Conservation (phyloP, 345 rosid species). For the Leavenworthia alabamica region DNA sequence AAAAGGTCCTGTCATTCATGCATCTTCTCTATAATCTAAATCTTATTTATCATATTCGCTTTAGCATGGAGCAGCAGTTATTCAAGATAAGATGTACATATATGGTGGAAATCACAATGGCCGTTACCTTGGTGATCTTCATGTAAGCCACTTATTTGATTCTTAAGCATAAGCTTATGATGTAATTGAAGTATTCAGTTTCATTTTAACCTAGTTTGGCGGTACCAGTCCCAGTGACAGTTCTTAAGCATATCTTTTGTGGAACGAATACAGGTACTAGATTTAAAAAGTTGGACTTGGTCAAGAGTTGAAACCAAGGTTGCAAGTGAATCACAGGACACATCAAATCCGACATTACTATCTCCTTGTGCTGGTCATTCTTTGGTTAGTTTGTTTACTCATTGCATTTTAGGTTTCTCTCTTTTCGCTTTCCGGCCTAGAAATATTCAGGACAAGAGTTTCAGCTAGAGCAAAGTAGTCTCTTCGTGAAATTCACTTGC, state of each 20-base stretch:
- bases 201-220: not conserved
- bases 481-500: slow-evolving; percentile 19
- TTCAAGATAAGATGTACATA: slow-evolving; percentile 91
- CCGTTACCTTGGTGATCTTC: slow-evolving; percentile 89
- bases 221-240: not conserved
- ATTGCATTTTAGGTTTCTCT: slow-evolving; percentile 7
- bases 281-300: slow-evolving; percentile 96
- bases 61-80: slow-evolving; percentile 90
- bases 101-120: slow-evolving; percentile 98
- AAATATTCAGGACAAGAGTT: slow-evolving; percentile 19
- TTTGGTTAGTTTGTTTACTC: slow-evolving; percentile 54
- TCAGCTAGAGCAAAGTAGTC: slow-evolving; percentile 8
- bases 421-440: slow-evolving; percentile 8
- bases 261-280: slow-evolving; percentile 61
- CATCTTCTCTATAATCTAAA: slow-evolving; percentile 18
- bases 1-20: slow-evolving; percentile 17
- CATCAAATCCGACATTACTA: slow-evolving; percentile 39
- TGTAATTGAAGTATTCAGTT: slow-evolving; percentile 6
- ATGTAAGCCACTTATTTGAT: slow-evolving; percentile 50
- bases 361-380: slow-evolving; percentile 97
- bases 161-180: slow-evolving; percentile 3
- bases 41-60: slow-evolving; percentile 15
- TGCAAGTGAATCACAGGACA: slow-evolving; percentile 49
- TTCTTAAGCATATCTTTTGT: slow-evolving; percentile 9
- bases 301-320: slow-evolving; percentile 72